Base-by-base conservation (phyloP, 768 basidiomycete genomes). In the Mycena kentingensis region DNA sequence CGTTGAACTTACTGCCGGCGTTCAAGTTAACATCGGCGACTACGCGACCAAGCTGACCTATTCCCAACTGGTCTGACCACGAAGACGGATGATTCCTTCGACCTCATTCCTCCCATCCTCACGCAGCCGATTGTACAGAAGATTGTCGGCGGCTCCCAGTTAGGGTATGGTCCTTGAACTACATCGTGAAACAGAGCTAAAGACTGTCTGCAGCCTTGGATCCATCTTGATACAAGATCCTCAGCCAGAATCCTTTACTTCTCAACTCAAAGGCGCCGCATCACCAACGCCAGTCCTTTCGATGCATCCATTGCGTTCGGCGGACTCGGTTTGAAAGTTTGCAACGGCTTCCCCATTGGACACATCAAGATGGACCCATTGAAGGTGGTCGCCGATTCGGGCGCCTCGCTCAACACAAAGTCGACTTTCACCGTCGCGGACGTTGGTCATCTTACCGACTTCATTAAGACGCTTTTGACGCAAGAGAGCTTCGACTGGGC, bases 61-160 rank as follows among this genome's bases (percentile, higher is more conserved):
- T 62, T 76, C 74, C 5, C 88, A 90, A 60, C 61, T 24, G 65
- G 64, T 36, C 76, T 90, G 16, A 76, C 81, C 1, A 84, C 81
- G 15, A 62, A 68, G 22, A 89, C 88, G 0, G 88, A 88, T 62
- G 63, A 75, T 16, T 82, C 74, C 37, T 70, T 90, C 49, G 73
- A 85, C 55, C 66, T 85, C 29, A 80, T 90, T 46, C 72, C 90
- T 5, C 88, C 87, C 5, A 62, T 86, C 35, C 77, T 90, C 51
- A 88, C 88, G 0, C 74, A 80, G 46, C 88, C 88, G 3, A 88
- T 90, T 49, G 87, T 90, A 5, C 85, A 89, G 65, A 81, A 79
- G 55, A 77, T 90, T 50, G 84, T 90, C 35, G 73, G 77, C 5
- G 80, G 73, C 16, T 79, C 84, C 16, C 65, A 72, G 7, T 65